Conservation (phyloP, 371 early-diverging fungal species). For the Actinomortierella ambigua region DNA sequence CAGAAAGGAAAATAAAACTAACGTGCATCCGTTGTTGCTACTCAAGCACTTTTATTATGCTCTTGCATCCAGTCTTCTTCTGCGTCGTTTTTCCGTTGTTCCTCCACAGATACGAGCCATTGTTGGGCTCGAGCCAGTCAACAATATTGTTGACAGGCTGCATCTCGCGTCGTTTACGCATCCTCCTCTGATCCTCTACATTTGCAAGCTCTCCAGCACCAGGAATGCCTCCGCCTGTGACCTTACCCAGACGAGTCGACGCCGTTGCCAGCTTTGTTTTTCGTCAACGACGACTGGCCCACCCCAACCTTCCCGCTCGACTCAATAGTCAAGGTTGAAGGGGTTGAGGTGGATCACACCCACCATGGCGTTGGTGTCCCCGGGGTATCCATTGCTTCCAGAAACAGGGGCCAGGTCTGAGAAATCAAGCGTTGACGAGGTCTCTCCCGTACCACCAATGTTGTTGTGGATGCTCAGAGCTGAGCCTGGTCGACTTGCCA, state of each 20-base stretch:
- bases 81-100: slow-evolving; percentile 68
- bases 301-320: neutral
- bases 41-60: slow-evolving; percentile 62
- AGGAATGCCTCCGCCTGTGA: no score
- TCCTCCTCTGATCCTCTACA: slow-evolving; percentile 42
- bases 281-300: neutral
- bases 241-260: neutral
- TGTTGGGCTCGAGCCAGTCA: slow-evolving; percentile 62
- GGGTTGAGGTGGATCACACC: neutral
- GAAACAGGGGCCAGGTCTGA: slow-evolving; percentile 34
- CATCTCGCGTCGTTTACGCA: slow-evolving; percentile 67
- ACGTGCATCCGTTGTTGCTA: slow-evolving; percentile 30
- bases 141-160: slow-evolving; percentile 69
- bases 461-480: slow-evolving; percentile 42
- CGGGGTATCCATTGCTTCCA: neutral
- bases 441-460: slow-evolving; percentile 35
- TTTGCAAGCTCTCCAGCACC: no score
- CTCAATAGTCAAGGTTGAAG: neutral
- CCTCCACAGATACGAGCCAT: slow-evolving; percentile 65
- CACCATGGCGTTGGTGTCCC: neutral
- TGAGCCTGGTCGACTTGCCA: slow-evolving; percentile 38
- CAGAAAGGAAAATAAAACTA: neutral
- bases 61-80: slow-evolving; percentile 68
- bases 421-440: slow-evolving; percentile 26
- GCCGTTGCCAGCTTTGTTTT: neutral